These are phyloP conservation scores for Verticillium dahliae DNA, from an alignment of 2,329 filamentous ascomycete species.

Conservation along the genomic window DNA sequence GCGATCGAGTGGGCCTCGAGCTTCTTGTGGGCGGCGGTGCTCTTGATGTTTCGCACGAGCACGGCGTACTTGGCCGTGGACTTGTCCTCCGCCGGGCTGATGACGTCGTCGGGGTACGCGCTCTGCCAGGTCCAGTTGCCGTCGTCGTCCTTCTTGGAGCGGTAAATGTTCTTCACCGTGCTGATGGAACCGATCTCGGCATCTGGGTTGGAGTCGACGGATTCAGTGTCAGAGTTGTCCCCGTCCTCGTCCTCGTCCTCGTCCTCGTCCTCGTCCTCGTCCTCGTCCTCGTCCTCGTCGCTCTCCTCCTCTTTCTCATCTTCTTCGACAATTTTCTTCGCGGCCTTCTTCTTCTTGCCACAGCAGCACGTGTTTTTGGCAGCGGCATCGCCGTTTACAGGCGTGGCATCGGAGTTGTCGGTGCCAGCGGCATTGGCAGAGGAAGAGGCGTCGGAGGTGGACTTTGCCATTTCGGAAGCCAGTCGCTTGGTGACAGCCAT, in stretches of 20 bases:
- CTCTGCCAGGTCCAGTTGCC: conserved; percentile 49
- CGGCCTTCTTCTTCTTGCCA: not conserved
- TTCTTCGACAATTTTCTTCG: not conserved
- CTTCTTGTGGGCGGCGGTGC: conserved; percentile 52
- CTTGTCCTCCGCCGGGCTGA: conserved; percentile 52
- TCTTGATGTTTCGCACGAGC: conserved; percentile 51
- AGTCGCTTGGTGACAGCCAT: not conserved
- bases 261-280: conserved; percentile 1
- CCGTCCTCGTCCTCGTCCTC: not conserved
- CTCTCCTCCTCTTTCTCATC: not conserved
- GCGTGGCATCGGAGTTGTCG: not conserved
- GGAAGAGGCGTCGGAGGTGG: not conserved
- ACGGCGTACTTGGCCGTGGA: conserved; percentile 56
- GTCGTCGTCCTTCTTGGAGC: conserved; percentile 35
- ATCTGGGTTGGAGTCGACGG: not conserved
- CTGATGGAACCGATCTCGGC: conserved; percentile 24
- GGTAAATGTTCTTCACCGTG: conserved; percentile 35
- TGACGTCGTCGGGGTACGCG: conserved; percentile 45
- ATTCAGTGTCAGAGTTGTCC: not conserved
- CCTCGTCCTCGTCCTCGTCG: not conserved
- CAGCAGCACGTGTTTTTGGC: not conserved
- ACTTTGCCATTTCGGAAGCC: not conserved
- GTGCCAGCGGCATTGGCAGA: not conserved
- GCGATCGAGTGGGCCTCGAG: conserved; percentile 56
- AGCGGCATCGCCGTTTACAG: not conserved